These are phyloP conservation scores for Torulaspora gathmanii DNA, from an alignment of 805 yeast genomes.

Conservation along the genomic window DNA sequence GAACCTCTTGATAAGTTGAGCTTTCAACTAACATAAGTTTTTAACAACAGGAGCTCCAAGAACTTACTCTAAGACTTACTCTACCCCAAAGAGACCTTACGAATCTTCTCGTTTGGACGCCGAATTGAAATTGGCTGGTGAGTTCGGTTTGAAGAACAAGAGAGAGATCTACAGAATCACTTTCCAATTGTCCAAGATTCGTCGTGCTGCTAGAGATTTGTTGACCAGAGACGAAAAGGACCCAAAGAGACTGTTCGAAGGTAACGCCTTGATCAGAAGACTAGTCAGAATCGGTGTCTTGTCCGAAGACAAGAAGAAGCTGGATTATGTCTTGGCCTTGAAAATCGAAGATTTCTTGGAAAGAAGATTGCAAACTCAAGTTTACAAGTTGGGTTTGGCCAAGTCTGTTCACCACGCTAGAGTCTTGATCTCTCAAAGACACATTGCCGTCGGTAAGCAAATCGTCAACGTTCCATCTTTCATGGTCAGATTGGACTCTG, in stretches of 20 bases:
- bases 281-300: slow-evolving; percentile 98
- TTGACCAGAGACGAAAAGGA: slow-evolving; percentile 99
- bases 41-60: slow-evolving; percentile 82
- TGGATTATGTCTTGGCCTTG: slow-evolving; percentile 98
- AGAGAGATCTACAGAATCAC: slow-evolving; percentile 99
- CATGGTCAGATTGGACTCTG: slow-evolving; percentile 99
- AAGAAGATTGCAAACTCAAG: slow-evolving; percentile 99
- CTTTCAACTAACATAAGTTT: slow-evolving; percentile 14
- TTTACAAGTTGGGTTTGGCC: slow-evolving; percentile 98
- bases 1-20: slow-evolving; percentile 11
- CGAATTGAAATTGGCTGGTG: slow-evolving; percentile 99
- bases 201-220: slow-evolving; percentile 99
- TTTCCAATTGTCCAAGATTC: slow-evolving; percentile 97
- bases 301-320: slow-evolving; percentile 98
- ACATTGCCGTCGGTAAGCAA: slow-evolving; percentile 99
- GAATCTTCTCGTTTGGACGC: slow-evolving; percentile 99
- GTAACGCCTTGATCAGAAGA: slow-evolving; percentile 99
- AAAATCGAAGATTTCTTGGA: slow-evolving; percentile 98
- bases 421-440: slow-evolving; percentile 97
- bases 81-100: slow-evolving; percentile 99
- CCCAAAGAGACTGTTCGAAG: slow-evolving; percentile 99
- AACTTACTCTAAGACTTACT: slow-evolving; percentile 98
- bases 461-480: slow-evolving; percentile 97
- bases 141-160: slow-evolving; percentile 99
- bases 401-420: slow-evolving; percentile 99